Evolutionary conservation across 2,329 filamentous ascomycete species (phyloP).

Genomic region (Seiridium unicorne): DNA sequence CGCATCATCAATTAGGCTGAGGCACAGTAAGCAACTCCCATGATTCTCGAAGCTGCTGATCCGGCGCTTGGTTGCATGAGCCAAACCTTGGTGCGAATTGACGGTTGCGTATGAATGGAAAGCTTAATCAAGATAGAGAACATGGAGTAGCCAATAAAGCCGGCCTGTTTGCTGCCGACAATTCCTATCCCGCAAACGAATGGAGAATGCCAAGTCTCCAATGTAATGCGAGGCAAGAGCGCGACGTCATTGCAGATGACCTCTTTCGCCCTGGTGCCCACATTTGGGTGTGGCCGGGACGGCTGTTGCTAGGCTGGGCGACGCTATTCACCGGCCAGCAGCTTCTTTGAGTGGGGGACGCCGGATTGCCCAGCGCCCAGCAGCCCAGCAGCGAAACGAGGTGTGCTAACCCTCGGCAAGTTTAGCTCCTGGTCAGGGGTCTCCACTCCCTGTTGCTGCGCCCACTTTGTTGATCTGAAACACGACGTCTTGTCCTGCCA

Average conservation of each 20-base stretch:
- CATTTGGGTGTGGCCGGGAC: too few species aligned
- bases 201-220: too few species aligned
- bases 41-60: background rate
- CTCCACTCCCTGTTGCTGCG: background rate
- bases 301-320: too few species aligned
- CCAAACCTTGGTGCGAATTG: background rate
- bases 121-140: background rate
- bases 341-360: too few species aligned
- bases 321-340: too few species aligned
- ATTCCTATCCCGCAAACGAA: too few species aligned
- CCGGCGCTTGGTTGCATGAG: background rate
- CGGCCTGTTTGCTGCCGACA: background rate
- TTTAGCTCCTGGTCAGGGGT: background rate
- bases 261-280: too few species aligned
- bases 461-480: conserved; percentile 8
- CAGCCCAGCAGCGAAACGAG: too few species aligned
- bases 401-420: background rate
- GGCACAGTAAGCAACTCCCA: background rate
- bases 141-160: background rate
- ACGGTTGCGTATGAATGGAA: background rate
- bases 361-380: too few species aligned
- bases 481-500: background rate
- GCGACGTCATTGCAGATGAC: too few species aligned
- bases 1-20: conserved; percentile 2
- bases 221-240: too few species aligned